These are phyloP conservation scores for Pythium folliculosum DNA, from an alignment of 352 stramenopile species.

Conservation along the genomic window DNA sequence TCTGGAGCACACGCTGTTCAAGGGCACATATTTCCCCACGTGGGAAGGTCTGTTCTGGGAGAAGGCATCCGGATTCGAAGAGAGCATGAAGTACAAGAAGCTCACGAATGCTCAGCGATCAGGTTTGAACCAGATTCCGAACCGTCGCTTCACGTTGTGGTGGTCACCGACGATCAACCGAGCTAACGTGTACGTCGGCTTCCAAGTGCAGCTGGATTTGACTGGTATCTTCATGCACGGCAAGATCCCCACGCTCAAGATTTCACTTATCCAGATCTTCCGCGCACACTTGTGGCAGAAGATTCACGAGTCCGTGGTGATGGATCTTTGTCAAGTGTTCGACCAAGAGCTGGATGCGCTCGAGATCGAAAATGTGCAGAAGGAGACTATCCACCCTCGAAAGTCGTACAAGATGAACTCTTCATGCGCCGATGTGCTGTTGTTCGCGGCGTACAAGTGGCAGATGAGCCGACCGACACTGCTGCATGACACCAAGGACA, in stretches of 20 bases:
- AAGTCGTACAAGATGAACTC: conserved; percentile 99
- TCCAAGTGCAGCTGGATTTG: conserved; percentile 99
- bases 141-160: conserved; percentile 99
- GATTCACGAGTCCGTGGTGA: conserved; percentile 99
- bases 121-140: conserved; percentile 99
- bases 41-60: conserved; percentile 99
- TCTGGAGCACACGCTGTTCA: conserved; percentile 99
- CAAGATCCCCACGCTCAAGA: conserved; percentile 99
- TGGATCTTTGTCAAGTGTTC: conserved; percentile 98
- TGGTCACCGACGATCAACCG: conserved; percentile 99
- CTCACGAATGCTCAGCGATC: conserved; percentile 99
- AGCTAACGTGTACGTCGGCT: conserved; percentile 99
- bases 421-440: conserved; percentile 98
- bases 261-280: conserved; percentile 97
- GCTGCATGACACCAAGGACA: conserved; percentile 95
- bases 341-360: conserved; percentile 99
- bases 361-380: conserved; percentile 99
- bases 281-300: conserved; percentile 99
- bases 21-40: conserved; percentile 99
- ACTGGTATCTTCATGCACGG: conserved; percentile 99
- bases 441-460: conserved; percentile 99
- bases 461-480: conserved; percentile 84
- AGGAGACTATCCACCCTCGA: conserved; percentile 99
- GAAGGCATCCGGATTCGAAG: conserved; percentile 96
- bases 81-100: conserved; percentile 99